Conservation (phyloP, 2,329 filamentous ascomycete species). For the Corinectria fuckeliana region DNA sequence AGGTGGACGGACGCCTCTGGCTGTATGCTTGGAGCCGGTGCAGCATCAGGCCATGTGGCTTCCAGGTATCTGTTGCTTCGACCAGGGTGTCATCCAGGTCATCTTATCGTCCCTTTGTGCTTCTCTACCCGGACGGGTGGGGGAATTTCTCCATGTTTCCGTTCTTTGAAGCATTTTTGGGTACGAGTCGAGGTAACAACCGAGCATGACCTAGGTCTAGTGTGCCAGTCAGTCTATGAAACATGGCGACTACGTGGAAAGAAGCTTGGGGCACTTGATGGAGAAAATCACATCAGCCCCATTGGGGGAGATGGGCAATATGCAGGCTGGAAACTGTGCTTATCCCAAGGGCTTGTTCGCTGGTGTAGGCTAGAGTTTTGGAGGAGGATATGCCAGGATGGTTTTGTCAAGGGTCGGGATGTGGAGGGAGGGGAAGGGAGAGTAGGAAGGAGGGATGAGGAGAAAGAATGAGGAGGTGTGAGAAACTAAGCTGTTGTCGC, state of each 20-base stretch:
- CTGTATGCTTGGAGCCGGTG: neutral
- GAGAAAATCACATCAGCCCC: constrained; percentile 5
- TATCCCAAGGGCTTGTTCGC: constrained; percentile 15
- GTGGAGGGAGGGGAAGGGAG: neutral
- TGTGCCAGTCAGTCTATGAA: constrained; percentile 10
- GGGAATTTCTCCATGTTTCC: constrained; percentile 25
- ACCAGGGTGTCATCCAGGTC: neutral
- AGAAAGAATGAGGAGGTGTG: constrained; percentile 11
- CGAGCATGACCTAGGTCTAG: constrained; percentile 26
- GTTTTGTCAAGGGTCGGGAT: neutral
- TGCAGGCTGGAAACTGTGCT: constrained; percentile 21
- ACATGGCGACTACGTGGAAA: constrained; percentile 1
- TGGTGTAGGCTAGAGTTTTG: constrained; percentile 2
- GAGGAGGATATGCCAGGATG: neutral
- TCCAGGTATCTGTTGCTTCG: neutral
- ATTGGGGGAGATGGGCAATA: neutral
- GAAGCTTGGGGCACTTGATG: constrained; percentile 5
- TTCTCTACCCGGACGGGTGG: too few species aligned
- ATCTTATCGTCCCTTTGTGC: neutral
- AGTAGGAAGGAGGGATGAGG: constrained; percentile 16
- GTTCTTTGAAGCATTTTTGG: constrained; percentile 7
- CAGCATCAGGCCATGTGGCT: constrained; percentile 9
- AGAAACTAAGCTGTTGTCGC: constrained; percentile 15
- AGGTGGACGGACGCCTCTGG: constrained; percentile 12
- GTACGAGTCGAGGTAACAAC: constrained; percentile 13